These are phyloP conservation scores for Aureobasidium sp. DNA, from an alignment of 2,329 filamentous ascomycete species.

Conservation along the genomic window DNA sequence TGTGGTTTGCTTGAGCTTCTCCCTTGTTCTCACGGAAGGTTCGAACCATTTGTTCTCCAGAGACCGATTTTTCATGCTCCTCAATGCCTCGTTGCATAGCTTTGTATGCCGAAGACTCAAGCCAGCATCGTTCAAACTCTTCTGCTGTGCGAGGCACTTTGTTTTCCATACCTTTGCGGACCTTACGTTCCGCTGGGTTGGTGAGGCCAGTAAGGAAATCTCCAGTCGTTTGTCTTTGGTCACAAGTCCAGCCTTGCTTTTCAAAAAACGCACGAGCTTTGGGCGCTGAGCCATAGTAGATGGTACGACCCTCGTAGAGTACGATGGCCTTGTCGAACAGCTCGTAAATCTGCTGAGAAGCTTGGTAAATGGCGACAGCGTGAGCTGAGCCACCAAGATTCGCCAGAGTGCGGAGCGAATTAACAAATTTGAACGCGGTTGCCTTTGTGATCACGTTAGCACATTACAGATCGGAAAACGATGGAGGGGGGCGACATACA, in stretches of 20 bases:
- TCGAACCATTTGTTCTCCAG: constrained; percentile 38
- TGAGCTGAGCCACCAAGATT: constrained; percentile 42
- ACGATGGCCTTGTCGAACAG: constrained; percentile 68
- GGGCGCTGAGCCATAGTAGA: constrained; percentile 59
- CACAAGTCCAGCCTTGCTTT: constrained; percentile 59
- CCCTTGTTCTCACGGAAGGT: constrained; percentile 38
- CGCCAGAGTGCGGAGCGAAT: constrained; percentile 42
- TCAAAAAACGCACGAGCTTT: constrained; percentile 58
- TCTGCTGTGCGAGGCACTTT: constrained; percentile 58
- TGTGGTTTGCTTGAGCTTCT: constrained; percentile 38
- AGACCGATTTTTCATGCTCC: constrained; percentile 38
- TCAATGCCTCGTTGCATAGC: constrained; percentile 41
- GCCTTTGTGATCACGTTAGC: constrained; percentile 22
- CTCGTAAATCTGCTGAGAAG: constrained; percentile 45
- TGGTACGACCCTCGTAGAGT: constrained; percentile 67
- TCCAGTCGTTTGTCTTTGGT: constrained; percentile 55
- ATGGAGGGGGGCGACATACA: no score
- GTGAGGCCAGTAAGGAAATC: constrained; percentile 64
- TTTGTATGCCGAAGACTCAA: constrained; percentile 41
- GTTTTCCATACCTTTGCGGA: constrained; percentile 49
- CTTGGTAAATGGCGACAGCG: constrained; percentile 51
- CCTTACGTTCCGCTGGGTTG: constrained; percentile 50
- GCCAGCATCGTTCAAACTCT: constrained; percentile 52
- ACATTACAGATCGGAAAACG: no score
- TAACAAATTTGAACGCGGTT: constrained; percentile 50